Percentiles rank a stretch among this genome's conserved stretches.
phyloP scores from a whole-genome alignment of 2,329 filamentous ascomycete genomes.

The Fusarium illudens region DNA sequence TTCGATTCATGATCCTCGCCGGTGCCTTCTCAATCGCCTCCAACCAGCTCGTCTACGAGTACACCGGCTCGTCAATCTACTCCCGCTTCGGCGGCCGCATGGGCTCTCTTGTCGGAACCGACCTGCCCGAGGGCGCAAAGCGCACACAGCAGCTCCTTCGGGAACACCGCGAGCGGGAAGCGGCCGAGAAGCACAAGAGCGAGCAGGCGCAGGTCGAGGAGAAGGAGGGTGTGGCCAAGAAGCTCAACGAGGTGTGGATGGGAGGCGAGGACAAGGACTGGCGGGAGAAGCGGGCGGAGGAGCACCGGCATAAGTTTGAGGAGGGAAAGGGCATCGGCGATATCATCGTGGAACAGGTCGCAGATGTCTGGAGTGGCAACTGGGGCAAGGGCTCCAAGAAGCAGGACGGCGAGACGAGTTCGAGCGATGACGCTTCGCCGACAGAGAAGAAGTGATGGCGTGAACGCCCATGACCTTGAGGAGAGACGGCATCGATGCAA shows the following conservation, averaged over 20 bases:
- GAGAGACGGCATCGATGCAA: not conserved
- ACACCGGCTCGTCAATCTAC: conserved; percentile 62
- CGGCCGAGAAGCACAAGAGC: conserved; percentile 39
- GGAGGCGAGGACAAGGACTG: conserved; percentile 64
- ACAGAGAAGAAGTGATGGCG: conserved; percentile 35
- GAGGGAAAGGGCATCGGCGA: conserved; percentile 65
- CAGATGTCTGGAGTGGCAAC: conserved; percentile 59
- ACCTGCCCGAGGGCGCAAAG: conserved; percentile 65
- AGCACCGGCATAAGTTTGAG: conserved; percentile 62
- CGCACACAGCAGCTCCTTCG: conserved; percentile 57
- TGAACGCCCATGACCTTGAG: not conserved
- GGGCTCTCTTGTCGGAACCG: conserved; percentile 56
- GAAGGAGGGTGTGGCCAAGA: conserved; percentile 44
- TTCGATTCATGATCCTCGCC: conserved; percentile 60
- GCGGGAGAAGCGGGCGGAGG: conserved; percentile 60
- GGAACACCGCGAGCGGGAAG: conserved; percentile 55
- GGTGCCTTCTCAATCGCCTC: conserved; percentile 61
- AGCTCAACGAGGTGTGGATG: conserved; percentile 64
- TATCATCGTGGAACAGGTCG: conserved; percentile 65
- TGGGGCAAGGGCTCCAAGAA: conserved; percentile 45
- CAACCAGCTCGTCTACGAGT: conserved; percentile 65
- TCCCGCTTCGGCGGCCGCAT: conserved; percentile 56
- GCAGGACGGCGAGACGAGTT: conserved; percentile 36
- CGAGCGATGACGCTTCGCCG: conserved; percentile 16
- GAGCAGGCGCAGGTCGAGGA: conserved; percentile 38